phyloP scores from a whole-genome alignment of 2,329 filamentous ascomycete species.

The Fusarium duplospermum region DNA sequence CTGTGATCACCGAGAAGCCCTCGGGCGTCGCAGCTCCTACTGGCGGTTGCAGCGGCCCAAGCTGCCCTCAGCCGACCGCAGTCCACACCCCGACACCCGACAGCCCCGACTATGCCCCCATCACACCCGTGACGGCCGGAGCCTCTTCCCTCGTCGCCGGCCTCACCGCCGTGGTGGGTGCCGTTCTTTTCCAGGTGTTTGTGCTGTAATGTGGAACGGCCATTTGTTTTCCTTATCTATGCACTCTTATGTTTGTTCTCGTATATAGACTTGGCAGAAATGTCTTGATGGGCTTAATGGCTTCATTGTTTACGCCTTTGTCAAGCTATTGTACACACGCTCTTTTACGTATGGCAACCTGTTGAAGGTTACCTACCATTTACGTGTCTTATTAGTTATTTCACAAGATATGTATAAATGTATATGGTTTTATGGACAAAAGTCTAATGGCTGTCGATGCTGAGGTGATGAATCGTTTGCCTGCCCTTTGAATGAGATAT shows the following conservation, averaged over 20 bases:
- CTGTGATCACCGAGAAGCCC: conserved; percentile 28
- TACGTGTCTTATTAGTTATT: background rate
- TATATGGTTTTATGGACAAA: background rate
- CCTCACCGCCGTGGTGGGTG: conserved; percentile 41
- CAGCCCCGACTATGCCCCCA: conserved; percentile 27
- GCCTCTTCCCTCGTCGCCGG: conserved; percentile 50
- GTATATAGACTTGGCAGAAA: conserved; percentile 10
- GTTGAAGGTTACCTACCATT: background rate
- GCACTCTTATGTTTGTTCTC: conserved; percentile 3
- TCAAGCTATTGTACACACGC: background rate
- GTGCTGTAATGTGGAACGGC: conserved; percentile 38
- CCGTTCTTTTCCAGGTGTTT: conserved; percentile 44
- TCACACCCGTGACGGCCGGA: conserved; percentile 59
- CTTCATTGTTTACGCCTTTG: background rate
- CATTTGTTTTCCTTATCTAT: background rate
- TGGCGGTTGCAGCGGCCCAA: conserved; percentile 41
- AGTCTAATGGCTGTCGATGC: background rate
- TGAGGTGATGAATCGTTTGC: background rate
- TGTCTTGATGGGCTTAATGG: conserved; percentile 5
- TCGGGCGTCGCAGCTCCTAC: conserved; percentile 38
- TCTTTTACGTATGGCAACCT: background rate
- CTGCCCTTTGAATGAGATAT: background rate
- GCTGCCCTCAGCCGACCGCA: conserved; percentile 28
- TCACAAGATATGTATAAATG: background rate
- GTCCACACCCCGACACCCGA: conserved; percentile 14